Conservation (phyloP, 176 grass and related monocot genomes). For the Puccinellia tenuiflora region DNA sequence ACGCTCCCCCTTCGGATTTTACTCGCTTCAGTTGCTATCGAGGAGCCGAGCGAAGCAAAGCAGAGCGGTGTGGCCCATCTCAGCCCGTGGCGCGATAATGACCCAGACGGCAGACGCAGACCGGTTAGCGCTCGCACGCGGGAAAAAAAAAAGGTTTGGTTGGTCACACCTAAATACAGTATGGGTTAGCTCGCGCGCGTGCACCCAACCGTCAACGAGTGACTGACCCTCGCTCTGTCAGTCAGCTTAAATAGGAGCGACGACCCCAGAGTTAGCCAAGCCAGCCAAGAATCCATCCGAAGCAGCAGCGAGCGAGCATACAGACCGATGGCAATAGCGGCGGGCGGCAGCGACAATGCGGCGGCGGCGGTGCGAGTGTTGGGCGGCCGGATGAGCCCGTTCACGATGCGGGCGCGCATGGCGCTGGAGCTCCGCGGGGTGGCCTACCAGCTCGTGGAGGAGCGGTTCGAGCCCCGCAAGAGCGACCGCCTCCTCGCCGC, state of each 20-base stretch:
- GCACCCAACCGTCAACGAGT: neutral
- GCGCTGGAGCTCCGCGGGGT: constrained; percentile 49
- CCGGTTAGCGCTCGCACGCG: too few relatives aligned
- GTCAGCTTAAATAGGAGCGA: neutral
- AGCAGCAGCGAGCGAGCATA: neutral
- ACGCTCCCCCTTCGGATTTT: too few relatives aligned
- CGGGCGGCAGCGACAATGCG: neutral
- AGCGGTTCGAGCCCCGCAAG: constrained; percentile 37
- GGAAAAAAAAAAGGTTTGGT: too few relatives aligned
- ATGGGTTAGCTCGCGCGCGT: too few relatives aligned
- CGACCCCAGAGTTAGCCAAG: neutral
- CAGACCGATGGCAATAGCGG: neutral
- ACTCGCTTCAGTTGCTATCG: too few relatives aligned
- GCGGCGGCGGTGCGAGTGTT: constrained; percentile 8
- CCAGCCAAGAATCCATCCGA: neutral
- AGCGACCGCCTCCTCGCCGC: constrained; percentile 52
- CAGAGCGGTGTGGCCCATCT: too few relatives aligned
- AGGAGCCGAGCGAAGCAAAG: too few relatives aligned
- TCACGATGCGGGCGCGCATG: constrained; percentile 35
- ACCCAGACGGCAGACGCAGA: too few relatives aligned
- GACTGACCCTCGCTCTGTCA: neutral
- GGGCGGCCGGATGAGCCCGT: constrained; percentile 45
- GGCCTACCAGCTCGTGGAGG: constrained; percentile 43
- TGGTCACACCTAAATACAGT: too few relatives aligned
- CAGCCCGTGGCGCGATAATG: too few relatives aligned